Evolutionary conservation across 768 basidiomycete species (phyloP).

Genomic region (Bullera alba): DNA sequence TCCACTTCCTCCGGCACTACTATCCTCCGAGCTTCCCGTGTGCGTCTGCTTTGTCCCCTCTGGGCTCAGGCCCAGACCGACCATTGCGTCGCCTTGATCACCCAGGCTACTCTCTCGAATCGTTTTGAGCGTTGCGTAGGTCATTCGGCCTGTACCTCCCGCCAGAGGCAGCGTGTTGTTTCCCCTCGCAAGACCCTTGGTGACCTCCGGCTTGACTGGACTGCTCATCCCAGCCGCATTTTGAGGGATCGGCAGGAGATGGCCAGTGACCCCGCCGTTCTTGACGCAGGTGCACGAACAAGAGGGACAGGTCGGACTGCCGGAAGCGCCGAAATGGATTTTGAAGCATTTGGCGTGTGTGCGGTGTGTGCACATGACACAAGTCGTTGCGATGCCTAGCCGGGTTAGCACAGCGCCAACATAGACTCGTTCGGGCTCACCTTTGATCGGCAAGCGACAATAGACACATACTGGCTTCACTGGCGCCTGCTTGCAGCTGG

Average conservation of each 20-base stretch:
- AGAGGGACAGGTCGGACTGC: not conserved
- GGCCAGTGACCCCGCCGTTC: not conserved
- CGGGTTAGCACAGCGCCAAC: not conserved
- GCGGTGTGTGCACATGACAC: not conserved
- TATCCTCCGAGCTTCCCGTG: not conserved
- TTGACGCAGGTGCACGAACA: not conserved
- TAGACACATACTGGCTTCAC: constrained; percentile 24
- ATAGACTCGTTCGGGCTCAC: constrained; percentile 18
- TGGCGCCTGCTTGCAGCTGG: constrained; percentile 15
- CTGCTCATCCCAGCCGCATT: not conserved
- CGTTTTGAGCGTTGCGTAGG: not conserved
- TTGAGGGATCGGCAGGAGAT: not conserved
- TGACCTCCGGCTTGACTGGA: no score
- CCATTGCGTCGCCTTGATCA: no score
- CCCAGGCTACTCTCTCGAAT: constrained; percentile 1
- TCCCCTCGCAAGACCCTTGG: no score
- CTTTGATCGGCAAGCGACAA: constrained; percentile 42
- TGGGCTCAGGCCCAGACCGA: not conserved
- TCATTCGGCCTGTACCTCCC: not conserved
- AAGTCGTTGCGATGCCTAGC: not conserved
- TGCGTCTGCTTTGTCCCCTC: not conserved
- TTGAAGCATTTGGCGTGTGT: not conserved
- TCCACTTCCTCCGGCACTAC: no score
- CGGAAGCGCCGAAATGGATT: not conserved
- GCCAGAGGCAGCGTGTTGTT: no score